Evolutionary conservation across 768 basidiomycete genomes (phyloP).

Genomic region (Leccinum broughii): DNA sequence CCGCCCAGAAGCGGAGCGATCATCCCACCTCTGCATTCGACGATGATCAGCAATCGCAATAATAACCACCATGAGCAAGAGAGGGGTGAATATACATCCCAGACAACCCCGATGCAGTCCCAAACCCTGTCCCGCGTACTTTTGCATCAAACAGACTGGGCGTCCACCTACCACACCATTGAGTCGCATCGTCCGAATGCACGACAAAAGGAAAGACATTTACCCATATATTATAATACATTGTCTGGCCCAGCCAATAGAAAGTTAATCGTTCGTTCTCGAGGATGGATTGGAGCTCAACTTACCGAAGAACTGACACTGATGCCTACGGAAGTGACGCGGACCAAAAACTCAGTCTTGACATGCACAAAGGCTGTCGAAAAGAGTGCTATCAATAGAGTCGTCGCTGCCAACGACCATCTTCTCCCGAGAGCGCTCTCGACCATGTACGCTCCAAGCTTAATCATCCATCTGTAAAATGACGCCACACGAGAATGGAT

Average conservation of each 20-base stretch:
- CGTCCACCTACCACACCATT: constrained; percentile 53
- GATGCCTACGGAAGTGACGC: no score
- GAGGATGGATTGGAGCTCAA: no score
- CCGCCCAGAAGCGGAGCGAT: constrained; percentile 84
- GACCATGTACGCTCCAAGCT: no score
- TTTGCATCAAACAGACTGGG: constrained; percentile 84
- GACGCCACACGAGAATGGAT: no score
- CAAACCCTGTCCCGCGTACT: constrained; percentile 86
- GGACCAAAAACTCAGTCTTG: no score
- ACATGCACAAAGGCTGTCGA: no score
- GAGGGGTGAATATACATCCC: constrained; percentile 57
- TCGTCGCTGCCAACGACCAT: no score
- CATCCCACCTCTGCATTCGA: constrained; percentile 74
- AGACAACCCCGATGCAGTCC: constrained; percentile 82
- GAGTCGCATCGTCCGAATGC: background rate
- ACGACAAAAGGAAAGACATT: background rate
- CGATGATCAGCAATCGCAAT: background rate
- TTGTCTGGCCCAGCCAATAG: constrained; percentile 44
- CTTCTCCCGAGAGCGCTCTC: no score
- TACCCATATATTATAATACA: constrained; percentile 86
- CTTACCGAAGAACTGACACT: no score
- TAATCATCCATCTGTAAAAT: no score
- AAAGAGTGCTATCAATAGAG: no score
- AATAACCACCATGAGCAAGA: background rate
- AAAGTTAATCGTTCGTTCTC: background rate